These are phyloP conservation scores for Lecanosticta acicola DNA, from an alignment of 2,329 filamentous ascomycete genomes.

Conservation along the genomic window DNA sequence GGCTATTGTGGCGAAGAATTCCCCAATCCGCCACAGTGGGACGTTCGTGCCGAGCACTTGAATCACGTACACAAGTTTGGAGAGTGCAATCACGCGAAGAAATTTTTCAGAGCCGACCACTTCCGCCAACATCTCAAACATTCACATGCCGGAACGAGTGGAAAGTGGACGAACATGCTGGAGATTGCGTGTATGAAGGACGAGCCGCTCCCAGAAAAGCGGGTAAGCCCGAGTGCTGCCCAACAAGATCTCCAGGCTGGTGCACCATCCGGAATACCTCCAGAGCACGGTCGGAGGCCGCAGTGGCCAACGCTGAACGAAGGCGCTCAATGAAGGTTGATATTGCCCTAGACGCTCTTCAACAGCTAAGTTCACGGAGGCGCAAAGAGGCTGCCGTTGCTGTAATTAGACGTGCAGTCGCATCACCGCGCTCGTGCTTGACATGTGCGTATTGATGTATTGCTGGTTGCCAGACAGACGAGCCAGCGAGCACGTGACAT, in stretches of 20 bases:
- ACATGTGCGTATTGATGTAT: no score
- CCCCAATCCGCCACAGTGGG: slow-evolving; percentile 80
- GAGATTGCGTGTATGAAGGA: slow-evolving; percentile 97
- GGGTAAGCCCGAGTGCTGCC: slow-evolving; percentile 8
- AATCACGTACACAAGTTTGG: slow-evolving; percentile 92
- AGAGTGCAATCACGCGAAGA: slow-evolving; percentile 97
- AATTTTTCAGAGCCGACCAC: slow-evolving; percentile 95
- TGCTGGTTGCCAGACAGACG: no score
- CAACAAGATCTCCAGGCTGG: not conserved
- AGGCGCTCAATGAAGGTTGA: no score
- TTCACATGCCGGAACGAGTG: slow-evolving; percentile 89
- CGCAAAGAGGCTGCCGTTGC: no score
- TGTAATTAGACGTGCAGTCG: no score
- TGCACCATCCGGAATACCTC: not conserved
- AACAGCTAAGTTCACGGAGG: no score
- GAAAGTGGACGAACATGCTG: slow-evolving; percentile 98
- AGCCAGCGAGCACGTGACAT: no score
- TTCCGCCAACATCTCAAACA: slow-evolving; percentile 98
- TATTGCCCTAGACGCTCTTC: no score
- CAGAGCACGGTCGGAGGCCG: not conserved
- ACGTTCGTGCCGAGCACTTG: slow-evolving; percentile 76
- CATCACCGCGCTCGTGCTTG: no score
- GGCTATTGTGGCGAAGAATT: slow-evolving; percentile 97
- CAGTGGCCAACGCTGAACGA: no score
- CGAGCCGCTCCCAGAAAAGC: slow-evolving; percentile 56